phyloP scores from a whole-genome alignment of 805 yeast species.

The Ascoidea rubescens region DNA sequence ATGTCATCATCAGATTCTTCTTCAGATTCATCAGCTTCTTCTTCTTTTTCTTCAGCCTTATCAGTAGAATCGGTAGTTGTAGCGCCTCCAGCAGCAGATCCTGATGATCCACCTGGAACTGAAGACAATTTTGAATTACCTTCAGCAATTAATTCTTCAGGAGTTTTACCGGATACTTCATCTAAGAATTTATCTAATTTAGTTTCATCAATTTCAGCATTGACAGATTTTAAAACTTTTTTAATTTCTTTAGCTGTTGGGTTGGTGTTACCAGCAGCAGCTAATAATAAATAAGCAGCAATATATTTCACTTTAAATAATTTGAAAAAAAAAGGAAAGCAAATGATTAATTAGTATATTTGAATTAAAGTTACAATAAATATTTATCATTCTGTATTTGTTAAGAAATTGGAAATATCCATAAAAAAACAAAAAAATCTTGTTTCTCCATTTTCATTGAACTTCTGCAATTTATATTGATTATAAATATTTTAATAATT shows the following conservation, averaged over 20 bases:
- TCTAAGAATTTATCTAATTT: conserved; percentile 57
- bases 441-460: too few species aligned
- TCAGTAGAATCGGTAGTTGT: conserved; percentile 41
- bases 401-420: too few species aligned
- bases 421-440: too few species aligned
- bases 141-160: conserved; percentile 62
- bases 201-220: conserved; percentile 70
- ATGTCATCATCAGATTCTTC: conserved; percentile 41
- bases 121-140: conserved; percentile 74
- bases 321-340: too few species aligned
- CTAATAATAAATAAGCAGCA: conserved; percentile 87
- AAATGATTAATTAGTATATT: too few species aligned
- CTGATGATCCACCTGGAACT: conserved; percentile 76
- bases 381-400: too few species aligned
- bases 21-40: conserved; percentile 39
- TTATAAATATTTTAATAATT: too few species aligned
- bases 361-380: too few species aligned
- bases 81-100: conserved; percentile 44
- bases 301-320: conserved; percentile 60
- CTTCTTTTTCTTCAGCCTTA: conserved; percentile 41
- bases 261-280: conserved; percentile 73
- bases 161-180: conserved; percentile 66
- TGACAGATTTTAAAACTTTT: conserved; percentile 58
- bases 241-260: conserved; percentile 73
- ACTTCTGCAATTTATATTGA: too few species aligned